Evolutionary conservation across 495 filamentous ascomycete species (phyloP).

Genomic region (Lichina pygmaea): DNA sequence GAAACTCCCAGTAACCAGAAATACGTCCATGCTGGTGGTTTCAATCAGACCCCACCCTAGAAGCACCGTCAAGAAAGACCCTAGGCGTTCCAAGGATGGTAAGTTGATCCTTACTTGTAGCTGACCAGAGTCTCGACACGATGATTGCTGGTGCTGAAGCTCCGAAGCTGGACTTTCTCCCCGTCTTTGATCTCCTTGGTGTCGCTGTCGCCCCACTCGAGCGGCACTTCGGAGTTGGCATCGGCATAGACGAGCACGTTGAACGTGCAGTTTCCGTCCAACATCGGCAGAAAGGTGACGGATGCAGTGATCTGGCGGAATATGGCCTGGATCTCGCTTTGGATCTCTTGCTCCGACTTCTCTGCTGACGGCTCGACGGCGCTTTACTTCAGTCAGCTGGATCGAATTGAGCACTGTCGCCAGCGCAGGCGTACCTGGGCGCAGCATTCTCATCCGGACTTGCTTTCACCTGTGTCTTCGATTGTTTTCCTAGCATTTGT

Average conservation of each 20-base stretch:
- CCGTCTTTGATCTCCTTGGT: slow-evolving; percentile 92
- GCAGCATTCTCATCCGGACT: slow-evolving; percentile 30
- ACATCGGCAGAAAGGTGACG: slow-evolving; percentile 84
- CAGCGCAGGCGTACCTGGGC: slow-evolving; percentile 18
- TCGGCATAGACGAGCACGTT: slow-evolving; percentile 97
- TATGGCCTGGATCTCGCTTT: slow-evolving; percentile 78
- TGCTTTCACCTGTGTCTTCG: slow-evolving; percentile 23
- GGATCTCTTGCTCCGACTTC: slow-evolving; percentile 82
- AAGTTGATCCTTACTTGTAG: slow-evolving; percentile 26
- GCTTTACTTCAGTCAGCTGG: slow-evolving; percentile 5
- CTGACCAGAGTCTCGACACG: slow-evolving; percentile 83
- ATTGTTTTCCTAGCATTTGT: slow-evolving; percentile 36
- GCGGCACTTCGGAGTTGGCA: slow-evolving; percentile 82
- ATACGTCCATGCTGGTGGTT: not conserved
- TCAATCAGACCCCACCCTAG: not conserved
- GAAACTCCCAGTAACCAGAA: not conserved
- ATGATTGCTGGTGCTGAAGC: slow-evolving; percentile 86
- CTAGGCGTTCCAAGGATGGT: too few relatives aligned
- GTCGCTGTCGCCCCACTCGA: slow-evolving; percentile 97
- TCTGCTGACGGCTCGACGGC: slow-evolving; percentile 20
- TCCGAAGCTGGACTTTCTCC: slow-evolving; percentile 83
- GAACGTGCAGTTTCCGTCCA: slow-evolving; percentile 86
- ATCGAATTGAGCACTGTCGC: not conserved
- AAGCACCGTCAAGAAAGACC: too few relatives aligned
- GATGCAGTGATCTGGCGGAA: slow-evolving; percentile 96